A percentile compares a stretch with the other conserved stretches of the same genome.
phyloP scores from a whole-genome alignment of 2,329 filamentous ascomycete species.

The Cephalotrichum gorgonifer region DNA sequence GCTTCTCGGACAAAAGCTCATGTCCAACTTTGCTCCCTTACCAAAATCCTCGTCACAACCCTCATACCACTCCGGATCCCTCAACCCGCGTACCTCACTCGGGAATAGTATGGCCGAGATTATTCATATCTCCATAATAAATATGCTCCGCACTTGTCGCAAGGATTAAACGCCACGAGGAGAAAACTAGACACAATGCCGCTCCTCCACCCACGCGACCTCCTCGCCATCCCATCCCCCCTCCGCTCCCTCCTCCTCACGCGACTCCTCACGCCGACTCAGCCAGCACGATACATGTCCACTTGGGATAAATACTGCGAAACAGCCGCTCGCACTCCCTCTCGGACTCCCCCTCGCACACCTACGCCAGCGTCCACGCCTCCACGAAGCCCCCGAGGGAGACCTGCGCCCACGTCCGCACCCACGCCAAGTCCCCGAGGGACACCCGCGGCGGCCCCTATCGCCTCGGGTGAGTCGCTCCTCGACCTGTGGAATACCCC shows the following conservation, averaged over 20 bases:
- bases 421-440: too few relatives aligned
- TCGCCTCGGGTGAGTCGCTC: not conserved
- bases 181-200: not conserved
- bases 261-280: not conserved
- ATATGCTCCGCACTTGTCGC: too few relatives aligned
- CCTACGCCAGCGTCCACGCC: too few relatives aligned
- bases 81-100: not conserved
- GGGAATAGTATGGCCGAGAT: not conserved
- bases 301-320: too few relatives aligned
- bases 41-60: too few relatives aligned
- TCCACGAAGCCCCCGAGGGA: too few relatives aligned
- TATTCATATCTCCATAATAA: too few relatives aligned
- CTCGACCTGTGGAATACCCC: constrained; percentile 1
- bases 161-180: not conserved
- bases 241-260: not conserved
- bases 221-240: not conserved
- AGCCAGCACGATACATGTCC: not conserved
- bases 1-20: not conserved
- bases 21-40: too few relatives aligned
- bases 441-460: not conserved
- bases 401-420: too few relatives aligned
- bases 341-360: too few relatives aligned
- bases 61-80: not conserved
- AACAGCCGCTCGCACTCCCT: too few relatives aligned
- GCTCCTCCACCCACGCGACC: not conserved